Evolutionary conservation across 148 eudicot genomes (phyloP).

Genomic region (Nepenthes gracilis): DNA sequence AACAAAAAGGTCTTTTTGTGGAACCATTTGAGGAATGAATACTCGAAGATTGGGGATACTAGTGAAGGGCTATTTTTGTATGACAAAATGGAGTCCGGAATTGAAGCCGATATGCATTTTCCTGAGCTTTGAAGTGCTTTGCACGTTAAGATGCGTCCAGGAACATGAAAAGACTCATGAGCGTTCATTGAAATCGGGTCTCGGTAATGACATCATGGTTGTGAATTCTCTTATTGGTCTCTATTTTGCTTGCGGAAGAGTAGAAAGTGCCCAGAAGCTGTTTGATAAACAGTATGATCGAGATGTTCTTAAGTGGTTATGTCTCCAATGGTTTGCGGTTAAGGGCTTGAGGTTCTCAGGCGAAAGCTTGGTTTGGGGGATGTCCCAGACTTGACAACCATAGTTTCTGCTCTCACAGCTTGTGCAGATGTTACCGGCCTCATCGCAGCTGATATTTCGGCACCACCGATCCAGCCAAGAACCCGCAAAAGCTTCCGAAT

Average conservation of each 20-base stretch:
- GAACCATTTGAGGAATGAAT: slow-evolving; percentile 59
- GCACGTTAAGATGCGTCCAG: slow-evolving; percentile 25
- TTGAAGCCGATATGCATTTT: slow-evolving; percentile 50
- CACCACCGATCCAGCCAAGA: too few species aligned
- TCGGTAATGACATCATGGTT: slow-evolving; percentile 30
- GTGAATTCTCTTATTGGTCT: slow-evolving; percentile 48
- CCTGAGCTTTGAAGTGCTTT: slow-evolving; percentile 49
- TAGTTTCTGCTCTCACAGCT: slow-evolving; percentile 41
- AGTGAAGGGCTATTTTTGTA: slow-evolving; percentile 40
- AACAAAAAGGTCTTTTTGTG: slow-evolving; percentile 61
- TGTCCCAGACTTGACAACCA: slow-evolving; percentile 33
- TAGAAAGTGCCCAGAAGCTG: slow-evolving; percentile 40
- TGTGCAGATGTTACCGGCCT: too few species aligned
- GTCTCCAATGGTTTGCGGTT: slow-evolving; percentile 22
- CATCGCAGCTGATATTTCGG: too few species aligned
- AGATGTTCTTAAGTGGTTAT: slow-evolving; percentile 56
- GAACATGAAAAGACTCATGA: slow-evolving; percentile 49
- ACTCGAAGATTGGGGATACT: slow-evolving; percentile 42
- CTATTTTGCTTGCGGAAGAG: slow-evolving; percentile 38
- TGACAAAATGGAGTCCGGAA: slow-evolving; percentile 30
- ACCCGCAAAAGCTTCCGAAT: too few species aligned
- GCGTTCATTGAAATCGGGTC: slow-evolving; percentile 32
- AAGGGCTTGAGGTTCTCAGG: slow-evolving; percentile 30
- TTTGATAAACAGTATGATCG: slow-evolving; percentile 43
- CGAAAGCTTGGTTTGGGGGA: slow-evolving; percentile 29